phyloP scores from a whole-genome alignment of 2,329 filamentous ascomycete species.

The Neoarthrinium moseri region DNA sequence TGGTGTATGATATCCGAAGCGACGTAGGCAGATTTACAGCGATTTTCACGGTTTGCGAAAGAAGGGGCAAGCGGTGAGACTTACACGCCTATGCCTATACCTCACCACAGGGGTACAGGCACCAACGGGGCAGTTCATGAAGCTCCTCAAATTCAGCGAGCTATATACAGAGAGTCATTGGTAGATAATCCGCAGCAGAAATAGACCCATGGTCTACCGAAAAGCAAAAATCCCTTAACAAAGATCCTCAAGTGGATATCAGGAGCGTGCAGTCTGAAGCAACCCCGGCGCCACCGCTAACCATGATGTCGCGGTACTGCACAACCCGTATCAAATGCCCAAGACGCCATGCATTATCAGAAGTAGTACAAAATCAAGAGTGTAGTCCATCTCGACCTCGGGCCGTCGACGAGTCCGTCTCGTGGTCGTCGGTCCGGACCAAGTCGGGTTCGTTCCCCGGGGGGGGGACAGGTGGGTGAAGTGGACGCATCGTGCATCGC shows the following conservation, averaged over 20 bases:
- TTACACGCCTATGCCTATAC: no score
- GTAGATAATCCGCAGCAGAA: not conserved
- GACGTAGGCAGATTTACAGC: not conserved
- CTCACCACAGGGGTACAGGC: no score
- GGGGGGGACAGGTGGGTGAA: no score
- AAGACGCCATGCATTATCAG: not conserved
- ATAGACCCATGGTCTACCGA: not conserved
- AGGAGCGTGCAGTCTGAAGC: not conserved
- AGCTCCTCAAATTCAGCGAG: not conserved
- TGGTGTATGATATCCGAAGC: no score
- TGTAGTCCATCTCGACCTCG: no score
- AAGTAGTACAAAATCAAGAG: no score
- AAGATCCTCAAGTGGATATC: not conserved
- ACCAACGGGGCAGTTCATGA: no score
- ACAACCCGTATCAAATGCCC: not conserved
- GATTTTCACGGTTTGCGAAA: not conserved
- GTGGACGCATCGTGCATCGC: no score
- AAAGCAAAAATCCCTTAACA: no score
- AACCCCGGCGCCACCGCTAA: conserved; percentile 1
- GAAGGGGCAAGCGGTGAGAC: not conserved
- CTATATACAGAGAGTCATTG: not conserved
- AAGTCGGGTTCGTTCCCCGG: no score
- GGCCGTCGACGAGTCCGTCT: no score
- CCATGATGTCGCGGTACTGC: not conserved
- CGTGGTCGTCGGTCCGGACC: no score